phyloP scores from a whole-genome alignment of 441 rosid species.

The Arabidopsis lyrata region DNA sequence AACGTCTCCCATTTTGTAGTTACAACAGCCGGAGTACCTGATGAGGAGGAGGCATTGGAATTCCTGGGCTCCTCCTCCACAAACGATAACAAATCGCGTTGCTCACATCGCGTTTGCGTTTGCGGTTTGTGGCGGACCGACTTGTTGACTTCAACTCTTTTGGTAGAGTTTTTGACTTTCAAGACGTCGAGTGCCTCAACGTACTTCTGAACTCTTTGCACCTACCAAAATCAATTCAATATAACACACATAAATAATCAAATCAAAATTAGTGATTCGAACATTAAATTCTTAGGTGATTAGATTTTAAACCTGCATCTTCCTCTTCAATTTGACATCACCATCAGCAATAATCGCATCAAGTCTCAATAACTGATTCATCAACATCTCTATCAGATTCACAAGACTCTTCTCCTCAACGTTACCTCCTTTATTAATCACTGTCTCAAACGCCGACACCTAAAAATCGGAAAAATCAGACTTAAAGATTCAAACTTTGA shows the following conservation, averaged over 20 bases:
- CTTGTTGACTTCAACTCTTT: conserved; percentile 52
- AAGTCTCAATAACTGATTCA: conserved; percentile 90
- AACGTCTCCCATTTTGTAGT: conserved; percentile 89
- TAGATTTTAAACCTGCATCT: conserved; percentile 64
- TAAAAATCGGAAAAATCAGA: conserved; percentile 37
- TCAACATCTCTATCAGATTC: conserved; percentile 73
- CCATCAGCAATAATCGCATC: conserved; percentile 89
- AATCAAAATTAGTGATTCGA: conserved; percentile 2
- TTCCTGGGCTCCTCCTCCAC: conserved; percentile 46
- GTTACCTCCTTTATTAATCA: conserved; percentile 76
- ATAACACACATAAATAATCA: neutral
- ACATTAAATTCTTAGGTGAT: neutral
- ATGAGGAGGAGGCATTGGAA: conserved; percentile 39
- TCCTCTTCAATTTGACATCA: conserved; percentile 89
- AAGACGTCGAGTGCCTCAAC: conserved; percentile 87
- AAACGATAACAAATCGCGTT: conserved; percentile 50
- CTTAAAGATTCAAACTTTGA: conserved; percentile 5
- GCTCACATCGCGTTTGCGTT: conserved; percentile 45
- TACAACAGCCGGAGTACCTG: conserved; percentile 54
- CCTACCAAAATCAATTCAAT: conserved; percentile 53
- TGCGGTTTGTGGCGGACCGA: conserved; percentile 50
- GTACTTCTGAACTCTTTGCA: conserved; percentile 85
- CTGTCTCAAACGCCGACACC: conserved; percentile 82
- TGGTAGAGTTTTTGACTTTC: conserved; percentile 74
- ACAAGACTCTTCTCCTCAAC: conserved; percentile 77